These are phyloP conservation scores for Candolleomyces eurysporus DNA, from an alignment of 768 basidiomycete genomes.

Conservation along the genomic window DNA sequence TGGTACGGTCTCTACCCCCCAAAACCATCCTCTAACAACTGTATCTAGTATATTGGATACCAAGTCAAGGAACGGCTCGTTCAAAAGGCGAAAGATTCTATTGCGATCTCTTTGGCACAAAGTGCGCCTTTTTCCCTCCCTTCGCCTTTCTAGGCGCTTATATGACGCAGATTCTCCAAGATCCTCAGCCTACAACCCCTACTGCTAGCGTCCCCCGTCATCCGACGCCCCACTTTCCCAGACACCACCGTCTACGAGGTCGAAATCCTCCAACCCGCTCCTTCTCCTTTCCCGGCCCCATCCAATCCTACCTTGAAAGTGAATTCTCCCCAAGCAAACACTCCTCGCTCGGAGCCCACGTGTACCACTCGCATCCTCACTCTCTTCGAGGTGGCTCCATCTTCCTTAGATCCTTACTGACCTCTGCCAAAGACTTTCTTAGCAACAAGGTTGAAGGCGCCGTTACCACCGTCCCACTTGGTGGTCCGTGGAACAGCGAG, in stretches of 20 bases:
- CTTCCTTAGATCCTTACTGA: conserved; percentile 80
- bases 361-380: conserved; percentile 70
- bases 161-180: conserved; percentile 63
- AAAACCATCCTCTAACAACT: conserved; percentile 11
- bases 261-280: conserved; percentile 74
- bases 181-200: conserved; percentile 47
- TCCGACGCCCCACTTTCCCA: conserved; percentile 69
- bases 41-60: conserved; percentile 86
- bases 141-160: not conserved
- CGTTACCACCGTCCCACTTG: conserved; percentile 76
- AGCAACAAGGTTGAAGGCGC: conserved; percentile 76
- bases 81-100: no score
- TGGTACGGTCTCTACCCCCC: conserved; percentile 48
- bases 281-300: conserved; percentile 56
- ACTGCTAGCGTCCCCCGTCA: conserved; percentile 66
- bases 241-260: conserved; percentile 85
- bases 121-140: conserved; percentile 41
- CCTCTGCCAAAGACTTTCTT: conserved; percentile 89
- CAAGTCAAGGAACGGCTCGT: no score
- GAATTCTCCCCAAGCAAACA: conserved; percentile 69
- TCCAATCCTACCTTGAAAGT: conserved; percentile 43
- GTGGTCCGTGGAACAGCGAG: conserved; percentile 67
- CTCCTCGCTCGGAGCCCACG: conserved; percentile 72
- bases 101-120: conserved; percentile 91
- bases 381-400: conserved; percentile 79